Base-by-base conservation (phyloP, 1,284 basidiomycete genomes). In the Laetiporus sulphureus region DNA sequence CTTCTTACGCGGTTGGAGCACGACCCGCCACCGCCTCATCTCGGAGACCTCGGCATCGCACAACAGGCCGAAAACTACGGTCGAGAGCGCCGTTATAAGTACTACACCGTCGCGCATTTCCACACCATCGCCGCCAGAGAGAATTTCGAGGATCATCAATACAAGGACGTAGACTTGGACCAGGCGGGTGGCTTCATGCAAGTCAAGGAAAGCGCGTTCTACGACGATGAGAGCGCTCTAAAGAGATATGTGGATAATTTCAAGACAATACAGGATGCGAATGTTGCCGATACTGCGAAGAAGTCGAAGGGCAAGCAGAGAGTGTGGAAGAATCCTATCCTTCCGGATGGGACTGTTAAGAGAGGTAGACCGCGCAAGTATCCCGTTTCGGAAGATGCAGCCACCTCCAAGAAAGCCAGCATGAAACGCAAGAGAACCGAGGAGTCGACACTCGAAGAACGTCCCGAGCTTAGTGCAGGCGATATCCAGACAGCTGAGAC, bases 41-140 rank as follows among this genome's bases (percentile, higher is more conserved):
- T 91, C 4, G 66, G 66, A 35, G 85, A 92, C 59, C 65, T 86
- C 32, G 73, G 75, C 22, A 72, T 86, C 38, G 71, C 74, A 13
- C 75, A 77, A 36, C 57, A 87, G 20, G 76, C 80, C 66, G 90
- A 91, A 58, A 86, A 76, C 1, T 69, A 72, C 51, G 88, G 88
- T 4, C 77, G 89, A 33, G 85, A 92, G 63, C 79, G 86, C 24
- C 77, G 85, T 15, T 79, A 86, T 60, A 72, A 86, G 47, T 90
- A 86, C 59, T 90, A 79, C 62, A 88, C 84, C 1, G 57, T 80
- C 40, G 68, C 71, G 2, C 71, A 76, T 30, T 87, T 81, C 58
- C 68, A 63, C 20, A 59, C 64, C 25, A 65, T 86, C 33, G 66
- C 83, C 33, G 64, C 65, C 3, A 66, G 67, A 42, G 83, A 87